Base-by-base conservation (phyloP, 805 yeast genomes). In the Lachancea dasiensis region DNA sequence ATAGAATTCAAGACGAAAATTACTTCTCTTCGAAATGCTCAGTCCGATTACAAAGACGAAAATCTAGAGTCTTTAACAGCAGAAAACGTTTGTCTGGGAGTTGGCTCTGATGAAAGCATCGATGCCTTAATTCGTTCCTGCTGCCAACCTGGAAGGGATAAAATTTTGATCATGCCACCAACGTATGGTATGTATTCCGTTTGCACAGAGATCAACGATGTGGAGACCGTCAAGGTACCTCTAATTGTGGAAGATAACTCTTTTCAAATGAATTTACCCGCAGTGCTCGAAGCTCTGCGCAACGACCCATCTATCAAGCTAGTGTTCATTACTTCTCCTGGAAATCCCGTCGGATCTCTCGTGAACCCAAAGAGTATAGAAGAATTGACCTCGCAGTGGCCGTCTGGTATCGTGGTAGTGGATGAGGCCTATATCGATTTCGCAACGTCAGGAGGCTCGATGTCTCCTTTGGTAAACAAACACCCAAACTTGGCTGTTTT, bases 341-440 rank as follows among this genome's bases (percentile, higher is more conserved):
- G 98, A 26, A 92, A 92, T 59, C 98, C 98, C 25, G 90, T 98
- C 0, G 96, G 82, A 8, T 72, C 76, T 21, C 64, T 75, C 32
- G 58, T 90, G 31, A 66, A 72, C 14, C 66, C 70, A 6, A 58
- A 56, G 0, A 64, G 74, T 28, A 64, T 87, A 27, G 64, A 69
- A 34, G 55, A 67, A 38, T 52, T 84, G 2, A 55, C 81, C 38
- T 45, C 61, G 3, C 64, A 68, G 28, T 63, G 63, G 38, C 79
- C 86, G 80, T 77, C 79, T 48, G 95, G 94, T 4, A 62, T 89
- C 19, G 75, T 92, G 6, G 81, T 90, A 13, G 79, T 86, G 2
- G 98, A 92, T 61, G 98, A 92, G 62, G 98, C 98, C 0, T 92
- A 92, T 58, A 75, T 92, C 37, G 98, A 92, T 58, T 92, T 92